These are phyloP conservation scores for Didymella segeticola DNA, from an alignment of 2,329 filamentous ascomycete species.

Conservation along the genomic window DNA sequence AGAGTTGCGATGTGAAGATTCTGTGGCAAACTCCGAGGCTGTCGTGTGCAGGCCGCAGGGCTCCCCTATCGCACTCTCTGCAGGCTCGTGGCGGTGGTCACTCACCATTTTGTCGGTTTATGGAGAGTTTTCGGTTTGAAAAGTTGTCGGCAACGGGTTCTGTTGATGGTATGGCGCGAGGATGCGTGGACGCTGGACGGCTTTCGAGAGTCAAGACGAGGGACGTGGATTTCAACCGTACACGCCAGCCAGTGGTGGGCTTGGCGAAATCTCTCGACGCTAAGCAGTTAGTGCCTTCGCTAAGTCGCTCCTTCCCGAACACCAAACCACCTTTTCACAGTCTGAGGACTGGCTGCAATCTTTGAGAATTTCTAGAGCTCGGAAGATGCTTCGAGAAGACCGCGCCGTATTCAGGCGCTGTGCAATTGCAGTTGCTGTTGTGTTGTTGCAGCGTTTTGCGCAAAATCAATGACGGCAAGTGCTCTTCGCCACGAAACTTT, in stretches of 20 bases:
- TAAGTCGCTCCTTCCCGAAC: constrained; percentile 10
- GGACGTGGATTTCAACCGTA: constrained; percentile 10
- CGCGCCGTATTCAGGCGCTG: background rate
- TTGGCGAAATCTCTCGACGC: constrained; percentile 6
- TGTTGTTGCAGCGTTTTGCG: constrained; percentile 2
- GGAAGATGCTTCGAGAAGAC: background rate
- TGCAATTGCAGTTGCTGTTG: background rate
- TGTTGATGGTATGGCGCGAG: constrained; percentile 46
- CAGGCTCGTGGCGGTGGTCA: constrained; percentile 23
- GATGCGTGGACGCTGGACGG: constrained; percentile 42
- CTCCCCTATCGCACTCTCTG: constrained; percentile 15
- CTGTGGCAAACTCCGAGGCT: constrained; percentile 40
- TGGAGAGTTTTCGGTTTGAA: constrained; percentile 37
- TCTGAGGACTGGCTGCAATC: background rate
- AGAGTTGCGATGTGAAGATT: constrained; percentile 32
- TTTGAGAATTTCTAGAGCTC: constrained; percentile 6
- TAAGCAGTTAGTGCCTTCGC: constrained; percentile 15
- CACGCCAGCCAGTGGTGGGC: constrained; percentile 1
- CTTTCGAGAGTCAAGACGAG: constrained; percentile 26
- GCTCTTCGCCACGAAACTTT: constrained; percentile 9
- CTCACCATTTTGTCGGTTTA: constrained; percentile 52
- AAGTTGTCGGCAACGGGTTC: constrained; percentile 38
- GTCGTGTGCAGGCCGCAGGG: constrained; percentile 40
- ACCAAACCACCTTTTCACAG: constrained; percentile 2
- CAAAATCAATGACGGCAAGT: constrained; percentile 14